Conservation (phyloP, 352 stramenopile genomes). For the Globisporangium abappressorium region DNA sequence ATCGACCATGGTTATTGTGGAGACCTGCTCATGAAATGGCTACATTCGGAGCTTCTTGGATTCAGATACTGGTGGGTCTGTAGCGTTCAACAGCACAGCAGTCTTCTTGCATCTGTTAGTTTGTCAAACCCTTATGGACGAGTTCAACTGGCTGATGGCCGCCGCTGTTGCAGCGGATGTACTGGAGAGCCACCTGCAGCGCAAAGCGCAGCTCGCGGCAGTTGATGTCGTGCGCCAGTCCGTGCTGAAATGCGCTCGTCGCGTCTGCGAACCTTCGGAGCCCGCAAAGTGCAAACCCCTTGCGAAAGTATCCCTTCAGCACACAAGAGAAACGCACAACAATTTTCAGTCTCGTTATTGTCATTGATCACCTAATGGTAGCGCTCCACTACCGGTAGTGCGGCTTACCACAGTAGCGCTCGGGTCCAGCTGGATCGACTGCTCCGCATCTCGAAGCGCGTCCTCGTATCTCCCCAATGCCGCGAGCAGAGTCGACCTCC, state of each 20-base stretch:
- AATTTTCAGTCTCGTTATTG: background rate
- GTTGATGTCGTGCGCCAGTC: slow-evolving; percentile 58
- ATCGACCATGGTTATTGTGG: background rate
- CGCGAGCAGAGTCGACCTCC: slow-evolving; percentile 57
- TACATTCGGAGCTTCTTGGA: background rate
- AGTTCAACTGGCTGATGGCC: background rate
- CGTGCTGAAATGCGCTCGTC: slow-evolving; percentile 56
- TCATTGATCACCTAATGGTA: background rate
- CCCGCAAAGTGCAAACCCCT: slow-evolving; percentile 57
- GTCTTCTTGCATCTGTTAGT: too few relatives aligned
- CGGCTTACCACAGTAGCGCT: slow-evolving; percentile 41
- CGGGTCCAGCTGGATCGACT: slow-evolving; percentile 45
- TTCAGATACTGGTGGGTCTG: background rate
- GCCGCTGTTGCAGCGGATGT: slow-evolving; percentile 15
- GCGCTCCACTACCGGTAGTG: background rate
- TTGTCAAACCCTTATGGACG: too few relatives aligned
- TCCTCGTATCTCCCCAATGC: slow-evolving; percentile 45
- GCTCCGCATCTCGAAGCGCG: slow-evolving; percentile 49
- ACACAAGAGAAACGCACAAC: background rate
- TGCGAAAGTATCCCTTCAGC: slow-evolving; percentile 65
- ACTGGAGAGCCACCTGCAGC: slow-evolving; percentile 42
- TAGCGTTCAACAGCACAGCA: background rate
- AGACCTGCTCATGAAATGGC: background rate
- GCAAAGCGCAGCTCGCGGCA: slow-evolving; percentile 56
- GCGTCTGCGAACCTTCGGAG: slow-evolving; percentile 50